These are phyloP conservation scores for Didymellaceae sp. DNA, from an alignment of 2,329 filamentous ascomycete species.

Conservation along the genomic window DNA sequence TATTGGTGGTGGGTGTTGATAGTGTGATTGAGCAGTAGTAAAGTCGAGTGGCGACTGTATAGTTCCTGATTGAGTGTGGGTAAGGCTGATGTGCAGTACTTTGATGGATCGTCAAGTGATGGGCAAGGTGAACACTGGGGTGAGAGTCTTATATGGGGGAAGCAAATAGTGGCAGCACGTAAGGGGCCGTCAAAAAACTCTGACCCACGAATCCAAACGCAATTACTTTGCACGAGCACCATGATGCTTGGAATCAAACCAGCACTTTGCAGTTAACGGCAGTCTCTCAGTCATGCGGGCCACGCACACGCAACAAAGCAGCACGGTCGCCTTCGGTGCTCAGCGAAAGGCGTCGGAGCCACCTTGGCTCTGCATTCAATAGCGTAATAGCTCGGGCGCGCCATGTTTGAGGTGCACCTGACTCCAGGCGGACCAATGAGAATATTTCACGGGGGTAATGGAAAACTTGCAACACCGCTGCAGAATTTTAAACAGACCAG, in stretches of 20 bases:
- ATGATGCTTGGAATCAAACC: conserved; percentile 27
- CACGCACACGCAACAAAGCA: conserved; percentile 32
- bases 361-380: conserved; percentile 34
- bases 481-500: conserved; percentile 28
- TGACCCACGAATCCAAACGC: conserved; percentile 36
- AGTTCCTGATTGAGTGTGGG: conserved; percentile 14
- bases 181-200: conserved; percentile 33
- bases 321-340: conserved; percentile 18
- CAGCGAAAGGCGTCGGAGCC: conserved; percentile 24
- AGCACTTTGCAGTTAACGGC: conserved; percentile 54
- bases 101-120: conserved; percentile 18
- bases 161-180: conserved; percentile 17
- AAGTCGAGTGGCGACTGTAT: conserved; percentile 23
- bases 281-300: conserved; percentile 45
- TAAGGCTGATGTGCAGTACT: conserved; percentile 20
- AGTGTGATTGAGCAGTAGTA: conserved; percentile 4
- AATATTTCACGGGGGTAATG: conserved; percentile 37
- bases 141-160: conserved; percentile 11
- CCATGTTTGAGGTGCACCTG: conserved; percentile 32
- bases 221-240: conserved; percentile 32
- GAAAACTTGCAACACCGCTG: conserved; percentile 31
- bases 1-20: conserved; percentile 20
- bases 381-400: conserved; percentile 40
- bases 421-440: conserved; percentile 18
- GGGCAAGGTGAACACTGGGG: conserved; percentile 1